phyloP scores from a whole-genome alignment of 2,329 filamentous ascomycete genomes.

The Emericellopsis cladophorae region DNA sequence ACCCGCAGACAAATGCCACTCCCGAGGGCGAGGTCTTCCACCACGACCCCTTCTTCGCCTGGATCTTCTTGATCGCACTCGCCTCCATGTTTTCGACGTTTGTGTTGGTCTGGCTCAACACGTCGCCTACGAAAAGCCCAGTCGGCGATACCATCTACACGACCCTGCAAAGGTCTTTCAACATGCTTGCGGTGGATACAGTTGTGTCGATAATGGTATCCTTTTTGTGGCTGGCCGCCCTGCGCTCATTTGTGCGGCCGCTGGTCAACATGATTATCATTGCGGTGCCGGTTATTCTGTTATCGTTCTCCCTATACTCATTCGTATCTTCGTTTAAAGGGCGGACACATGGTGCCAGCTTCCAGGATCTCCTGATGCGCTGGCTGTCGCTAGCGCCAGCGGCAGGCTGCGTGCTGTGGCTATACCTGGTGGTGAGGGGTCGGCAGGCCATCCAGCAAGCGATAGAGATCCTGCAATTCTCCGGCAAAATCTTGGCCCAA shows the following conservation, averaged over 20 bases:
- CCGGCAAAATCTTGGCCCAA: constrained; percentile 72
- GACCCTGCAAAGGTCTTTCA: constrained; percentile 73
- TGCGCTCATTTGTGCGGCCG: constrained; percentile 79
- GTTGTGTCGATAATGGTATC: constrained; percentile 81
- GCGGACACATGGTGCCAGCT: constrained; percentile 54
- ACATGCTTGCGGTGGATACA: constrained; percentile 83
- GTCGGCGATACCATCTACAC: constrained; percentile 93
- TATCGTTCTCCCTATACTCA: constrained; percentile 84
- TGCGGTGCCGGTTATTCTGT: constrained; percentile 72
- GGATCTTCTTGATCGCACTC: constrained; percentile 74
- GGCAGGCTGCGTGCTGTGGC: constrained; percentile 62
- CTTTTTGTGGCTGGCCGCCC: constrained; percentile 75
- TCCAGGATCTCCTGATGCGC: constrained; percentile 86
- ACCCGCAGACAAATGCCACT: constrained; percentile 24
- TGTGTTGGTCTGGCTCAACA: constrained; percentile 82
- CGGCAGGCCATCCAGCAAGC: constrained; percentile 72
- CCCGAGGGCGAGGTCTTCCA: constrained; percentile 57
- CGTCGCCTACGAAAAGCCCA: constrained; percentile 56
- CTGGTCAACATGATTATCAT: constrained; percentile 71
- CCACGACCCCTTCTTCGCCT: constrained; percentile 87
- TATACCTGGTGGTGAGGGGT: constrained; percentile 70
- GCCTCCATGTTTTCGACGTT: constrained; percentile 80
- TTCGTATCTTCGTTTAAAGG: constrained; percentile 83
- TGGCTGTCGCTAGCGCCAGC: constrained; percentile 73
- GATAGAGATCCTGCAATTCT: constrained; percentile 83